Evolutionary conservation across 2,329 filamentous ascomycete species (phyloP).

Genomic region (Phaeomoniella chlamydospora): DNA sequence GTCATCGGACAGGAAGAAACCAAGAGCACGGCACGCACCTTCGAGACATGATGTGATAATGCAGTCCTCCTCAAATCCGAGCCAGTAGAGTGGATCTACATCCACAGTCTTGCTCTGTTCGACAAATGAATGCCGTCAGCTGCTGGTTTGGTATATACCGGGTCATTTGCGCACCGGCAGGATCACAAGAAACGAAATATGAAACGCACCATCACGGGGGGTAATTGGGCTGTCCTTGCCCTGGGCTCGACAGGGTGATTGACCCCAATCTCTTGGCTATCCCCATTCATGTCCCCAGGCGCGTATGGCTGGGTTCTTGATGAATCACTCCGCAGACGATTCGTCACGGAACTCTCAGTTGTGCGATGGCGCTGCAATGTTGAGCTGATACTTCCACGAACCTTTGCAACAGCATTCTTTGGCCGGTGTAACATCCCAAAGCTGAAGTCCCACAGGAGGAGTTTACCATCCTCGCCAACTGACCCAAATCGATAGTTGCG

Average conservation of each 20-base stretch:
- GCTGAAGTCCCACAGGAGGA: constrained; percentile 94
- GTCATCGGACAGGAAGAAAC: constrained; percentile 7
- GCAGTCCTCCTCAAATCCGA: constrained; percentile 85
- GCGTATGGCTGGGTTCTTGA: constrained; percentile 25
- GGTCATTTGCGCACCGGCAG: too few species aligned
- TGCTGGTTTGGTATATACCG: too few species aligned
- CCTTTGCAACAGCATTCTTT: constrained; percentile 41
- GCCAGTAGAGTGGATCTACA: constrained; percentile 72
- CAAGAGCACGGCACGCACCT: constrained; percentile 44
- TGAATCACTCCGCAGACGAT: constrained; percentile 57
- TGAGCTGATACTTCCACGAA: constrained; percentile 33
- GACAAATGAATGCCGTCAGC: too few species aligned
- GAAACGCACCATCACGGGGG: constrained; percentile 66
- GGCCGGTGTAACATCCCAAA: constrained; percentile 91
- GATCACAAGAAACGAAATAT: too few species aligned
- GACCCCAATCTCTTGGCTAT: constrained; percentile 36
- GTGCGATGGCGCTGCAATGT: constrained; percentile 45
- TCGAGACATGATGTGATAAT: constrained; percentile 87
- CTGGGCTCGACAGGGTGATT: constrained; percentile 77
- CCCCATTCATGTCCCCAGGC: background rate
- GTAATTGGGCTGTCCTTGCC: constrained; percentile 68
- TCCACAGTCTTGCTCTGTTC: constrained; percentile 66
- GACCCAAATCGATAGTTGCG: constrained; percentile 91
- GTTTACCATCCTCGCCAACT: constrained; percentile 81
- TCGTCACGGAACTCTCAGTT: constrained; percentile 39